Evolutionary conservation across 805 yeast genomes (phyloP), one percentile per base, ranked within the genome.

Genomic region (Hanseniaspora jakobsenii): DNA sequence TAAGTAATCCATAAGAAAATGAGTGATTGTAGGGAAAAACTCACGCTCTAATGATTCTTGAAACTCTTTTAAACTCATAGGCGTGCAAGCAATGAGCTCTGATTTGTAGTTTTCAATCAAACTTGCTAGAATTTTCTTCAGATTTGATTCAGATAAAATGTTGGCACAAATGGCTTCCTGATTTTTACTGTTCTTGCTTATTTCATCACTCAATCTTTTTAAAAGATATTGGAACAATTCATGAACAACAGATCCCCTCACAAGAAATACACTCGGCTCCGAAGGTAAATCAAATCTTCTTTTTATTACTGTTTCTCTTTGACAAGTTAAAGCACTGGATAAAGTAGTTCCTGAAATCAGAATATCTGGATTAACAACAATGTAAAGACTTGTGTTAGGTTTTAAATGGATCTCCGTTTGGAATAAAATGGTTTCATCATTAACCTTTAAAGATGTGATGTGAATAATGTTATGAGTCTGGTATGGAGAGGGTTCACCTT

Each of bases 171-270:
- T n/a, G n/a, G n/a, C n/a, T n/a, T n/a, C n/a, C n/a, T n/a, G n/a
- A n/a, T n/a, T n/a, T n/a, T n/a, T n/a, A n/a, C 7, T 54, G 49
- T 9, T 75, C 73, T 18, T 69, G 53, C 29, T 56, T 60, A 4
- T 52, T 48, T 22, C 55, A 52, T 48, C 66, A 40, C 27, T 51
- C 53, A 12, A 54, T 32, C 43, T 54, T 57, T 52, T 56, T 59
- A 76, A 65, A 1, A 69, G 55, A 23, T 66, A 65, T 51, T 72
- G 77, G 51, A 91, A 75, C 1, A 89, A 59, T 37, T 72, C 72
- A 59, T 91, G 99, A 3, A 83, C 77, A 24, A 87, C 78, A 29
- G 71, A 77, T 7, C 99, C 99, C n/a, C 80, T 70, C 4, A 85
- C 65, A 50, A 86, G 61, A 0, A 81, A 77, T n/a, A 75, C 57